Percentiles rank a stretch among this genome's conserved stretches.
Conservation (phyloP, 75 land plant genomes). For the Azolla pinnata region DNA sequence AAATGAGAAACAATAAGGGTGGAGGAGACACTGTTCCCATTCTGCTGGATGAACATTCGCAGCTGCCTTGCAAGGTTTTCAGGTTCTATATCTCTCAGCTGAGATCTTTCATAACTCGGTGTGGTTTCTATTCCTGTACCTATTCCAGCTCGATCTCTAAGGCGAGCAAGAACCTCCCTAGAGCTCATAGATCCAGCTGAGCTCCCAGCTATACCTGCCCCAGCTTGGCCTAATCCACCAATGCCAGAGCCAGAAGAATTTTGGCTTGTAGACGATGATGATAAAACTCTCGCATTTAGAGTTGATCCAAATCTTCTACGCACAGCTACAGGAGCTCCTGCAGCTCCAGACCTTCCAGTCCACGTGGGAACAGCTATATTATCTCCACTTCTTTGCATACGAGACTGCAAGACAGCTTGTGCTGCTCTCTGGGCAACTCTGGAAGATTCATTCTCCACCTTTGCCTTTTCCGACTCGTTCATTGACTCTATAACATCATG, state of each 20-base stretch:
- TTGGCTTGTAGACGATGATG: conserved; percentile 4
- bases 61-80: conserved; percentile 61
- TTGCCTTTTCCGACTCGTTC: conserved; percentile 67
- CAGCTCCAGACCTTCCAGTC: conserved; percentile 88
- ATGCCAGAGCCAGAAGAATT: conserved; percentile 2
- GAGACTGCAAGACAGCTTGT: conserved; percentile 72
- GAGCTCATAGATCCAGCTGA: conserved; percentile 74
- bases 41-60: conserved; percentile 55
- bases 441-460: conserved; percentile 71
- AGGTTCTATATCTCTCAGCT: conserved; percentile 27
- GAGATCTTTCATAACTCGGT: background rate
- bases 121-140: conserved; percentile 36
- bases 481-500: conserved; percentile 87
- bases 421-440: conserved; percentile 91
- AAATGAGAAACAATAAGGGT: conserved; percentile 58
- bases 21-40: conserved; percentile 55
- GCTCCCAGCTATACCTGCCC: conserved; percentile 42
- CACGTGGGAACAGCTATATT: conserved; percentile 80
- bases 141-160: conserved; percentile 50
- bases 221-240: conserved; percentile 13
- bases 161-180: conserved; percentile 59
- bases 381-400: conserved; percentile 58
- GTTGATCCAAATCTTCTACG: conserved; percentile 75
- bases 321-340: conserved; percentile 78
- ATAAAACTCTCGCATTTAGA: conserved; percentile 29